Evolutionary conservation across 1,284 basidiomycete species (phyloP), one percentile per base, ranked within the genome.

Genomic region (Amylostereum chailletii): DNA sequence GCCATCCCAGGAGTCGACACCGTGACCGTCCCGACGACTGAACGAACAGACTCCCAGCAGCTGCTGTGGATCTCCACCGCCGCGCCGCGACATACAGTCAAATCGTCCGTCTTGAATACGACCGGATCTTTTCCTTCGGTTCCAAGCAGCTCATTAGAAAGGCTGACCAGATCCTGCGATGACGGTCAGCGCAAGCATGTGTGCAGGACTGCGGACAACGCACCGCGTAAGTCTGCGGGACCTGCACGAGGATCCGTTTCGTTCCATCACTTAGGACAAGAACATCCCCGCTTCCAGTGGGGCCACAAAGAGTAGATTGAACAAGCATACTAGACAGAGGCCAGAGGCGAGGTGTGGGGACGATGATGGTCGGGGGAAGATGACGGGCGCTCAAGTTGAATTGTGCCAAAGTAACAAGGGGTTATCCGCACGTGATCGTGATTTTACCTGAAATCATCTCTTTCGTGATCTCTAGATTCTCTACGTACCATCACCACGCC

Each of bases 1-100:
- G 31, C n/a, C 30, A 11, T 30, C 37, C 10, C 45, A 19, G 34
- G 45, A 39, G 11, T 0, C 37, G 3, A 6, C 10, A 62, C 53
- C 1, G 38, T 38, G 2, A 63, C 51, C 1, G 55, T 51, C 29
- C 54, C 48, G 4, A 63, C 42, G 2, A 58, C 40, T 4, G 52
- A 30, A 4, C 51, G 46, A 19, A 63, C 53, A 11, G 56, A 55
- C 34, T 58, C 50, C 62, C 62, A 63, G 31, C 57, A 49, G 2
- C 50, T 45, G 3, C 41, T 48, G 45, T 62, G 58, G 31, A 63
- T 59, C 34, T 60, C 55, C 5, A 61, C 57, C 10, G 43, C 34
- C 2, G 11, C 32, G 3, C 51, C 58, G 1, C 48, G 54, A 26
- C 57, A 57, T 31, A 61, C 57, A 27, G 51, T 48, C 34, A 63